Evolutionary conservation across 306 rosid species (phyloP).

Genomic region (Alnus rubra): DNA sequence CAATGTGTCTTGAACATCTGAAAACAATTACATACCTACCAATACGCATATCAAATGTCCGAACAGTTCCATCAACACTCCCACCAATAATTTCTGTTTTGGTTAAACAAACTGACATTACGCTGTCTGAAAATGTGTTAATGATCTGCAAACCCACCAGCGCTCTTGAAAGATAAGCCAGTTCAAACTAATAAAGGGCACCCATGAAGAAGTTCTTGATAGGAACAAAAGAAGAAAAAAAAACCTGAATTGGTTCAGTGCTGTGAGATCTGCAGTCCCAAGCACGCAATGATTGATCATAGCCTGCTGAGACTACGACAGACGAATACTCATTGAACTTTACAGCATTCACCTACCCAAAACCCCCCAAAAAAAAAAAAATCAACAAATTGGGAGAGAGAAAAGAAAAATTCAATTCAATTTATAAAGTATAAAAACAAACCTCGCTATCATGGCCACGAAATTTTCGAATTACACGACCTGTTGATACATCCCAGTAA

Average conservation of each 20-base stretch:
- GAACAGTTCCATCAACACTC: constrained; percentile 95
- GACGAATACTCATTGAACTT: constrained; percentile 79
- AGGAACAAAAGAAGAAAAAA: constrained; percentile 3
- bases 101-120: constrained; percentile 83
- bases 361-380: background rate
- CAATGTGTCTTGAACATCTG: background rate
- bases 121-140: constrained; percentile 79
- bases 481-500: constrained; percentile 89
- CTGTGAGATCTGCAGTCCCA: constrained; percentile 97
- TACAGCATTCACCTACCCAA: constrained; percentile 70
- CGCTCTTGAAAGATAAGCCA: constrained; percentile 29
- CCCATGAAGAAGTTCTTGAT: background rate
- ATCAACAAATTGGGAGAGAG: background rate
- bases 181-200: constrained; percentile 12
- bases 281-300: constrained; percentile 89
- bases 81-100: constrained; percentile 86
- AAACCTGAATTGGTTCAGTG: constrained; percentile 82
- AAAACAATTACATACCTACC: constrained; percentile 60
- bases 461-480: constrained; percentile 82
- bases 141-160: constrained; percentile 65
- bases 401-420: background rate
- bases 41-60: constrained; percentile 79
- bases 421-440: background rate
- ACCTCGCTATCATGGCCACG: constrained; percentile 91
- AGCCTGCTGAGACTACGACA: constrained; percentile 86